Conservation (phyloP, 2,329 filamentous ascomycete species). For the Epichloe brachyelytri region DNA sequence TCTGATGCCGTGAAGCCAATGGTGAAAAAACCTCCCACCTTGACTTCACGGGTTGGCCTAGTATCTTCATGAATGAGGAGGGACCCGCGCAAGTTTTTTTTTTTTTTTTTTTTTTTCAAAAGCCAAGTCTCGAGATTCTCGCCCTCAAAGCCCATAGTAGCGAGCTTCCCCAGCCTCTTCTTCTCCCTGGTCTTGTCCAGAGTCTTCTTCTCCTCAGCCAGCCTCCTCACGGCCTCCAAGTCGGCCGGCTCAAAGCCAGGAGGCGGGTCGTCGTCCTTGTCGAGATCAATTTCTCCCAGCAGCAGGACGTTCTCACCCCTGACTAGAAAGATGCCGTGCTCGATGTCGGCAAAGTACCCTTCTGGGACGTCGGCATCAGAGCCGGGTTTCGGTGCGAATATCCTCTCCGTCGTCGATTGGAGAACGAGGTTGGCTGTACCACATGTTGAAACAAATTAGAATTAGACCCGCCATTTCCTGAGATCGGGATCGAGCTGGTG, state of each 20-base stretch:
- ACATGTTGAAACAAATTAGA: not conserved
- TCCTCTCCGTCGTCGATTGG: conserved; percentile 80
- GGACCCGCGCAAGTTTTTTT: not conserved
- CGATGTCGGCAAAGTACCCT: conserved; percentile 67
- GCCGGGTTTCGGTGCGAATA: conserved; percentile 50
- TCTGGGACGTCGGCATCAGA: conserved; percentile 22
- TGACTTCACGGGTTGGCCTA: not conserved
- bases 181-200: conserved; percentile 63
- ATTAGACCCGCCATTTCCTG: too few relatives aligned
- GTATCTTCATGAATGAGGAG: too few relatives aligned
- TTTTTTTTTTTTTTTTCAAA: conserved; percentile 19
- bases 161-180: conserved; percentile 55
- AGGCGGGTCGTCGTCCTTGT: conserved; percentile 80
- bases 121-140: conserved; percentile 65
- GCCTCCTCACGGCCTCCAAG: conserved; percentile 53
- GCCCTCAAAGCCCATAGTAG: conserved; percentile 73
- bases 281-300: conserved; percentile 90
- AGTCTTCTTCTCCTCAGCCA: conserved; percentile 59
- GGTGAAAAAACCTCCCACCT: not conserved
- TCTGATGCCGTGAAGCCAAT: not conserved
- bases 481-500: too few relatives aligned
- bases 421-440: conserved; percentile 78
- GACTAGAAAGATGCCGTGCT: conserved; percentile 79
- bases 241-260: conserved; percentile 58
- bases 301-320: conserved; percentile 95